Evolutionary conservation across 2,329 filamentous ascomycete genomes (phyloP).

Genomic region (Dryadomyces quercivorus): DNA sequence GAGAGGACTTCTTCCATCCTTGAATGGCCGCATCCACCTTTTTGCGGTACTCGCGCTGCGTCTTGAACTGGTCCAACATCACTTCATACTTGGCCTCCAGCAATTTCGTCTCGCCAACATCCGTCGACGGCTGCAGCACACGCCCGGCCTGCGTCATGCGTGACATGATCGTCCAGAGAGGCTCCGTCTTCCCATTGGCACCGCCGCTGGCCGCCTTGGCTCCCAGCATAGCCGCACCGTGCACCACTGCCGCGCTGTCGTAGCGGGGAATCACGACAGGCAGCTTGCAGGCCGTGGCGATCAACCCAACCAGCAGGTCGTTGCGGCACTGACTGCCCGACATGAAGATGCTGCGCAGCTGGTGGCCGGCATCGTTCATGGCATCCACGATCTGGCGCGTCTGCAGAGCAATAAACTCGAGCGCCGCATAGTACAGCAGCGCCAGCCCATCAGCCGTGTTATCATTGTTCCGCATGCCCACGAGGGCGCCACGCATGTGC

Average conservation of each 20-base stretch:
- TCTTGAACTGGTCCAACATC: conserved; percentile 85
- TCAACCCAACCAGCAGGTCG: conserved; percentile 76
- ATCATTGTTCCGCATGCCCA: conserved; percentile 58
- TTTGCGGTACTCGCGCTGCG: conserved; percentile 70
- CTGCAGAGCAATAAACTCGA: conserved; percentile 97
- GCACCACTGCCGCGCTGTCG: conserved; percentile 88
- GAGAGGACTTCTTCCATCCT: conserved; percentile 18
- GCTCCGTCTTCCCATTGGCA: conserved; percentile 65
- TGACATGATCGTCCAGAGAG: conserved; percentile 95
- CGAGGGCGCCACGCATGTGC: conserved; percentile 80
- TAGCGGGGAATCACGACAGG: conserved; percentile 89
- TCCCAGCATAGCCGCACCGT: conserved; percentile 96
- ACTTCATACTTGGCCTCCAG: conserved; percentile 85
- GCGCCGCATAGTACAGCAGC: conserved; percentile 84
- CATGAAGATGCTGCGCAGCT: conserved; percentile 94
- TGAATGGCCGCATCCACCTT: conserved; percentile 55
- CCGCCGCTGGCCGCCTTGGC: conserved; percentile 89
- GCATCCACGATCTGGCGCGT: conserved; percentile 89
- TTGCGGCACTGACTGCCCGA: conserved; percentile 97
- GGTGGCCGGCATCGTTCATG: conserved; percentile 85
- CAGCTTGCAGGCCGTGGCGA: conserved; percentile 83
- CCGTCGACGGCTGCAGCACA: conserved; percentile 61
- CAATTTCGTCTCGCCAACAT: conserved; percentile 64
- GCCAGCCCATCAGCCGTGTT: conserved; percentile 85
- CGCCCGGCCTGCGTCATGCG: conserved; percentile 90